A percentile compares a stretch with the other conserved stretches of the same genome.
Conservation (phyloP, 768 basidiomycete species). For the Suillus sp. region DNA sequence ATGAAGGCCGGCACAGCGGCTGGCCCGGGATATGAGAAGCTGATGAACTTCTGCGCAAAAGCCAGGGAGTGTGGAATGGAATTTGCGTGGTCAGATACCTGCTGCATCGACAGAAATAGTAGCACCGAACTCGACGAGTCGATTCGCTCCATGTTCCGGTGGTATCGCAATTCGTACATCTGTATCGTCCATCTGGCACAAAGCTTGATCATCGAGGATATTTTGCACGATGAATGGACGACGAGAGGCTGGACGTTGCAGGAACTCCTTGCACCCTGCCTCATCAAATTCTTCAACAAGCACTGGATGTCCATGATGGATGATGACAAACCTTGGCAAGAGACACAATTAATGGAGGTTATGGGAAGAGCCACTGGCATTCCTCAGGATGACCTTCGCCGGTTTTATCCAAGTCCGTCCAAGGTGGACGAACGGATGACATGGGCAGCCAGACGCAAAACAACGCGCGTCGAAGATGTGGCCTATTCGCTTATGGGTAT, state of each 20-base stretch:
- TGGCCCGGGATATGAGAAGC: conserved; percentile 17
- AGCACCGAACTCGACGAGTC: too few relatives aligned
- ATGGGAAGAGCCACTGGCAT: background rate
- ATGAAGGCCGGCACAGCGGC: conserved; percentile 6
- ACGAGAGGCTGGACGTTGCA: too few relatives aligned
- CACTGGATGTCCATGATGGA: background rate
- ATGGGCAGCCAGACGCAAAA: conserved; percentile 21
- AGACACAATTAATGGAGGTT: background rate
- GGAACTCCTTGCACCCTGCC: too few relatives aligned
- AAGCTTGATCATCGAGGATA: background rate
- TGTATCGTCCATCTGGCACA: too few relatives aligned
- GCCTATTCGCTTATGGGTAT: conserved; percentile 21
- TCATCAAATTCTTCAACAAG: too few relatives aligned
- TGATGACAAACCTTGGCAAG: background rate
- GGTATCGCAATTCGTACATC: too few relatives aligned
- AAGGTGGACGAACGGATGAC: conserved; percentile 9
- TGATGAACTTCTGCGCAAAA: conserved; percentile 19
- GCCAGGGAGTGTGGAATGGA: conserved; percentile 18
- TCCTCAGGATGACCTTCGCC: background rate
- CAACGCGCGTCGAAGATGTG: conserved; percentile 19
- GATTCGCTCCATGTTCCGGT: too few relatives aligned
- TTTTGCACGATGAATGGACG: background rate
- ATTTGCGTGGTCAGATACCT: conserved; percentile 28
- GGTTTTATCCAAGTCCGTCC: background rate
- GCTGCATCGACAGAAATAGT: background rate